Conservation (phyloP, 257 asterid genomes). For the Solanum sejunctum region DNA sequence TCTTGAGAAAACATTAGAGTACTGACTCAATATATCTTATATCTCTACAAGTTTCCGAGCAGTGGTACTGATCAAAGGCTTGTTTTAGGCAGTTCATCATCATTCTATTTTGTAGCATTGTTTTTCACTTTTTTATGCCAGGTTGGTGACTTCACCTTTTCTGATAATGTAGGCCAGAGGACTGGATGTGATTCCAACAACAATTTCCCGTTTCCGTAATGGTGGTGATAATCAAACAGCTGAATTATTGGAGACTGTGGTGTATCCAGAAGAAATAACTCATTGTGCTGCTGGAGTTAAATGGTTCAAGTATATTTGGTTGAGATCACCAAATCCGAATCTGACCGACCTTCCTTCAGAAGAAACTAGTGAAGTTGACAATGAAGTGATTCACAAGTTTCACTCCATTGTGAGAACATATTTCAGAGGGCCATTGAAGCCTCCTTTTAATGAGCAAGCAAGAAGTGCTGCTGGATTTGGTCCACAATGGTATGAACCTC, state of each 20-base stretch:
- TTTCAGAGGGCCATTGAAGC: conserved; percentile 89
- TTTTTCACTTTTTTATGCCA: neutral
- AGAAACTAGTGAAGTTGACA: conserved; percentile 10
- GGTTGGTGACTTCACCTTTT: neutral
- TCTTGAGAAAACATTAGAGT: neutral
- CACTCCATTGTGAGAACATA: conserved; percentile 52
- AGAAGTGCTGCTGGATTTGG: conserved; percentile 86
- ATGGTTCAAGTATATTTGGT: conserved; percentile 74
- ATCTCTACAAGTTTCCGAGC: neutral
- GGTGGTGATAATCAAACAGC: conserved; percentile 86
- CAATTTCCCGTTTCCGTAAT: conserved; percentile 79
- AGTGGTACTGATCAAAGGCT: neutral
- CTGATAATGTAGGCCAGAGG: conserved; percentile 68
- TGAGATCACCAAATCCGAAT: conserved; percentile 25
- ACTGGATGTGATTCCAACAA: conserved; percentile 88
- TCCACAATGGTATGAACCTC: conserved; percentile 91
- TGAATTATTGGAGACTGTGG: conserved; percentile 58
- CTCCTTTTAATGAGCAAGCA: conserved; percentile 83
- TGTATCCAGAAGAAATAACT: conserved; percentile 89
- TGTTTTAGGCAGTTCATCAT: neutral
- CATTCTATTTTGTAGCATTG: neutral
- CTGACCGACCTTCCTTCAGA: neutral
- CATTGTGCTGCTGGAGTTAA: conserved; percentile 92
- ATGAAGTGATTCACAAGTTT: conserved; percentile 53
- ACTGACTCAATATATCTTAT: neutral